These are phyloP conservation scores for Xerocomellus dryophilus DNA, from an alignment of 768 basidiomycete genomes.

Conservation along the genomic window DNA sequence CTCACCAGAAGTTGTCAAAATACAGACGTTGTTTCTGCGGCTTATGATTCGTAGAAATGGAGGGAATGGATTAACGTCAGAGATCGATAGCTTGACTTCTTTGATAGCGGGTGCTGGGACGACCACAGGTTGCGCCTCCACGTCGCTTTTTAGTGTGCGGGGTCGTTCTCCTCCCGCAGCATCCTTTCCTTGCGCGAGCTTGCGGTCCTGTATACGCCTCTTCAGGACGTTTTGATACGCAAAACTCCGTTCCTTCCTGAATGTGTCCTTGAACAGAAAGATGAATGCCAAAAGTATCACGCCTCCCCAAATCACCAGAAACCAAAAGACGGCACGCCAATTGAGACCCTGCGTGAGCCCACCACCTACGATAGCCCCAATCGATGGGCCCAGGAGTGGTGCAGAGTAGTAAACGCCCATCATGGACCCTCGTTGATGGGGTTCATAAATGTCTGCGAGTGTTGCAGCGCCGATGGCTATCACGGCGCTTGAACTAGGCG, in stretches of 20 bases:
- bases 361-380: conserved; percentile 73
- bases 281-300: conserved; percentile 55
- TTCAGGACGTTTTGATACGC: conserved; percentile 70
- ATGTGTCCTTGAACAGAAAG: conserved; percentile 79
- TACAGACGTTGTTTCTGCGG: conserved; percentile 63
- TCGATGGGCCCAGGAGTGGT: conserved; percentile 67
- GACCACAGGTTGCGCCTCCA: conserved; percentile 20
- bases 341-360: conserved; percentile 59
- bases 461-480: conserved; percentile 70
- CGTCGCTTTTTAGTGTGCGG: conserved; percentile 21
- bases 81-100: conserved; percentile 54
- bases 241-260: conserved; percentile 77
- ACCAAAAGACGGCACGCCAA: conserved; percentile 89
- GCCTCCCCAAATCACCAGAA: conserved; percentile 65
- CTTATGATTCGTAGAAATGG: conserved; percentile 59
- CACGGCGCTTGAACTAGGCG: conserved; percentile 57
- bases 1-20: conserved; percentile 42
- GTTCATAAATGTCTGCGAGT: conserved; percentile 77
- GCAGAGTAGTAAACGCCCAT: conserved; percentile 83
- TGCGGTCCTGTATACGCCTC: conserved; percentile 33
- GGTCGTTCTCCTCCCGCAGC: conserved; percentile 7
- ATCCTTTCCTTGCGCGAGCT: conserved; percentile 15
- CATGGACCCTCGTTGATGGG: conserved; percentile 69
- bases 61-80: conserved; percentile 70
- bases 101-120: conserved; percentile 14